Evolutionary conservation across 2,329 filamentous ascomycete genomes (phyloP).

Genomic region (Ophiocordyceps camponoti-leonardi): DNA sequence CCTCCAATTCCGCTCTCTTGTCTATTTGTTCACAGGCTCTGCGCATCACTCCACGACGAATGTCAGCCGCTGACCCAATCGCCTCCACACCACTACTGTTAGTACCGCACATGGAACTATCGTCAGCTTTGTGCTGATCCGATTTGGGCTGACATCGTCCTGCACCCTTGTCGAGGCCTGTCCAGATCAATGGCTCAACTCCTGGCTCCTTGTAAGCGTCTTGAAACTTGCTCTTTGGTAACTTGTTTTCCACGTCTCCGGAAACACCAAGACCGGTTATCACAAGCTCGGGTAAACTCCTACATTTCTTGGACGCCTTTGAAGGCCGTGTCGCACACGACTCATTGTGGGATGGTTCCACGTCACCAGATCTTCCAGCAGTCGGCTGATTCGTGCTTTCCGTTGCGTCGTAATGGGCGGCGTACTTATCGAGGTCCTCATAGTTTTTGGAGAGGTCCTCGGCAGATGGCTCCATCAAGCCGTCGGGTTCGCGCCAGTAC

Average conservation of each 20-base stretch:
- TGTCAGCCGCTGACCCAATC: slow-evolving; percentile 12
- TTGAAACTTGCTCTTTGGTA: slow-evolving; percentile 7
- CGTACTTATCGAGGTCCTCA: slow-evolving; percentile 5
- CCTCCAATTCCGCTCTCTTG: slow-evolving; percentile 3
- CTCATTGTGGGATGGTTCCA: not conserved
- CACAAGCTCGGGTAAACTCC: not conserved
- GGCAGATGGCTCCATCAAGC: slow-evolving; percentile 10
- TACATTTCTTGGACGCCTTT: not conserved
- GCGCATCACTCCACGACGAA: slow-evolving; percentile 13
- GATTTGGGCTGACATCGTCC: not conserved
- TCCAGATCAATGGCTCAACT: not conserved
- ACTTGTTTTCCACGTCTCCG: not conserved
- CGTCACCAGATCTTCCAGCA: not conserved
- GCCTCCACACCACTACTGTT: not conserved
- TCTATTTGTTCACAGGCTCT: slow-evolving; percentile 9
- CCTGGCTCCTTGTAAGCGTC: slow-evolving; percentile 5
- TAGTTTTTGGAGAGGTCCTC: slow-evolving; percentile 25
- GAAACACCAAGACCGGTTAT: not conserved
- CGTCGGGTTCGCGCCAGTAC: slow-evolving; percentile 19
- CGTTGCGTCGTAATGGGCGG: not conserved
- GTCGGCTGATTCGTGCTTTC: not conserved
- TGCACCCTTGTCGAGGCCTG: not conserved
- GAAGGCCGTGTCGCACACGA: not conserved
- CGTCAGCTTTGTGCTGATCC: not conserved
- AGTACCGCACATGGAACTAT: not conserved